Evolutionary conservation across 1,139 yeast species (phyloP), one percentile per base, ranked within the genome.

Genomic region (Taphrina flavorubra): DNA sequence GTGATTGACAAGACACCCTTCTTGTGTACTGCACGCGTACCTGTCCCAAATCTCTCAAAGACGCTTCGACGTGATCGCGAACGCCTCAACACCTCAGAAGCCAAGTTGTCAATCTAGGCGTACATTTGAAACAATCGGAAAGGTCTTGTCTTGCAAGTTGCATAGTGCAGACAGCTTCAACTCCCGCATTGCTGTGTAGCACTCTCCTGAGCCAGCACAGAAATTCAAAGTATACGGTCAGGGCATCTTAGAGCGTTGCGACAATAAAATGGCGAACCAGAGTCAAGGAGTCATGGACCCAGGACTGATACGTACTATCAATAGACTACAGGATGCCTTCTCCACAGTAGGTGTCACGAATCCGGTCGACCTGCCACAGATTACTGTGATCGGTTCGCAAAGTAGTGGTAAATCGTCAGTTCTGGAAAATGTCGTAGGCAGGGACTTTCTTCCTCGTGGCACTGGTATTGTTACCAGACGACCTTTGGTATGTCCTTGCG

Each of bases 391-490:
- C 53, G 97, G 98, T 57, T 91, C 97, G 1, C 98, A 92, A 79
- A 90, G 97, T 55, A 86, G 94, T 73, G 98, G 97, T 74, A 92
- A 92, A 79, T 89, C 96, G 47, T 91, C 97, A 6, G 97, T 92
- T 14, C 83, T 92, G 74, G 97, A 92, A 78, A 92, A 92, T 79
- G 89, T 92, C 74, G 97, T 92, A 60, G 97, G 97, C 16, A 85
- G 97, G 76, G 97, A 92, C 80, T 92, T 92, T 79, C 82, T 92
- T 73, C 98, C 98, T 70, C 84, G 97, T 70, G 75, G 75, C 70
- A 89, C 97, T 1, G 97, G 97, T 74, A 92, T 92, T 77, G 97
- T 92, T 70, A 92, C 97, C 20, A 86, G 98, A 81, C 85, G 98
- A 76, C 97, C 97, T 1, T 82, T 92, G 76, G 89, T 92, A 69